These are phyloP conservation scores for Paramecium tetraurelia DNA, from an alignment of 73 alveolate species.

Conservation along the genomic window DNA sequence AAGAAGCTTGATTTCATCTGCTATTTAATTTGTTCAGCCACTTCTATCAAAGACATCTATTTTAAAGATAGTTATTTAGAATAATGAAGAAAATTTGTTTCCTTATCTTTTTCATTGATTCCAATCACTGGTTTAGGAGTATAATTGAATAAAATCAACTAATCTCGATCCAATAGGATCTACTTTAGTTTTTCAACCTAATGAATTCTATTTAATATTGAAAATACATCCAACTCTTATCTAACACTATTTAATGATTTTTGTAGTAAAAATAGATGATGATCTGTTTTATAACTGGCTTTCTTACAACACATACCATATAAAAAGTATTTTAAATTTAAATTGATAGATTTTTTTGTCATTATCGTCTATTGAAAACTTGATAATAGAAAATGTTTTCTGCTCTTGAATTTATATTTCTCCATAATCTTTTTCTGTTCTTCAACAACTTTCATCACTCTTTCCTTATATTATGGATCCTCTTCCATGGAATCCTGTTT, in stretches of 20 bases:
- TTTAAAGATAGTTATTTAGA: not conserved
- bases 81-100: not conserved
- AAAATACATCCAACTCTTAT: conserved; percentile 2
- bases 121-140: conserved; percentile 38
- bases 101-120: not conserved
- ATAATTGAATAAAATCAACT: conserved; percentile 5
- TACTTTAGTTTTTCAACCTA: not conserved
- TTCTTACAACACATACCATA: not conserved
- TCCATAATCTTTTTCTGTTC: not conserved
- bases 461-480: not conserved
- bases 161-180: not conserved
- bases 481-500: not conserved
- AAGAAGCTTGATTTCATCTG: not conserved
- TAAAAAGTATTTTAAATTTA: not conserved
- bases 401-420: not conserved
- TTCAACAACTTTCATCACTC: not conserved
- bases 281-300: not conserved
- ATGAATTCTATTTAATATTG: not conserved
- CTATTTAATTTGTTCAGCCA: not conserved
- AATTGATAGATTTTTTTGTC: not conserved
- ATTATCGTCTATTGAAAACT: not conserved
- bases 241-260: not conserved
- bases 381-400: not conserved
- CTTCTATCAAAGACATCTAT: not conserved
- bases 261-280: not conserved